These are phyloP conservation scores for Penicillium malachiteum DNA, from an alignment of 495 filamentous ascomycete genomes.

Conservation along the genomic window DNA sequence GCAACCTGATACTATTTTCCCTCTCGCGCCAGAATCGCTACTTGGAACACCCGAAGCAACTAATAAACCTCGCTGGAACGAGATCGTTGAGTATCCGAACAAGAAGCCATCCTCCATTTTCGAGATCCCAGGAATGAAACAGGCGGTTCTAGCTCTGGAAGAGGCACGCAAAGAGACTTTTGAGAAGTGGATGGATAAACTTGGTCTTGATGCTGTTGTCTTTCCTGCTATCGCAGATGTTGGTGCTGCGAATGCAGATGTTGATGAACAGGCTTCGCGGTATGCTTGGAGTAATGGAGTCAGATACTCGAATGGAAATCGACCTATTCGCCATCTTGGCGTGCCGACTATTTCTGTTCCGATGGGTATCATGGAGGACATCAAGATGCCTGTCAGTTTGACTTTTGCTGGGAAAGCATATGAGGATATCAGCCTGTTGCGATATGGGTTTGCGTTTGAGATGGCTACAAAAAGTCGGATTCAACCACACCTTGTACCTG, in stretches of 20 bases:
- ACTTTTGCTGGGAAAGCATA: constrained; percentile 39
- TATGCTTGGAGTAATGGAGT: constrained; percentile 38
- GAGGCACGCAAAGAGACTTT: constrained; percentile 30
- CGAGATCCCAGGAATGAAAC: constrained; percentile 25
- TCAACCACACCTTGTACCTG: constrained; percentile 22
- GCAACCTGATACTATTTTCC: constrained; percentile 33
- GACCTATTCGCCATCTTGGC: constrained; percentile 35
- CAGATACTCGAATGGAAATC: constrained; percentile 38
- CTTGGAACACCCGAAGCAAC: constrained; percentile 29
- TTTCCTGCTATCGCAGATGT: constrained; percentile 37
- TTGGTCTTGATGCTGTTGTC: constrained; percentile 33
- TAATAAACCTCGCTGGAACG: constrained; percentile 31
- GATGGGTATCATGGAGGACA: constrained; percentile 40
- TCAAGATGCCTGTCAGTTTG: constrained; percentile 34
- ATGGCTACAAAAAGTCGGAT: constrained; percentile 23
- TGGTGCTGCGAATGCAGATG: constrained; percentile 30
- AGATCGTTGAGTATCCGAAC: constrained; percentile 35
- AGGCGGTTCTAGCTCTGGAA: constrained; percentile 30
- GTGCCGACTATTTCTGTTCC: constrained; percentile 38
- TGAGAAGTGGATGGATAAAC: constrained; percentile 35
- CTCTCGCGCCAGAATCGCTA: constrained; percentile 31
- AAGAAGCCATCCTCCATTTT: constrained; percentile 25
- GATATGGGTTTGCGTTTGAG: constrained; percentile 36
- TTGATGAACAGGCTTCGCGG: constrained; percentile 20
- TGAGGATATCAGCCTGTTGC: constrained; percentile 28